Evolutionary conservation across 306 rosid genomes (phyloP).

Genomic region (Mimosa pudica): DNA sequence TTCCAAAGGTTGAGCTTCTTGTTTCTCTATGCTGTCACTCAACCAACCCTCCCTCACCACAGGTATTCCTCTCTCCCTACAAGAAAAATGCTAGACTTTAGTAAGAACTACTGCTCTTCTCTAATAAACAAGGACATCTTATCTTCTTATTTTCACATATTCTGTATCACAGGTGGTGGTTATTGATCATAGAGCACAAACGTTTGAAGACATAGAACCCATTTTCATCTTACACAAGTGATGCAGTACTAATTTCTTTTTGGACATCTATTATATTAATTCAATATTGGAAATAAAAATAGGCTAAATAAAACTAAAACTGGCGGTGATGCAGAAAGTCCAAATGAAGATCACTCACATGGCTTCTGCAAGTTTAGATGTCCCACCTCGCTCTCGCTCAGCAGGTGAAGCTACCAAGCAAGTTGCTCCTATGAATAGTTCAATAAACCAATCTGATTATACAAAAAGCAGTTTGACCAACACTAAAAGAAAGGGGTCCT

Average conservation of each 20-base stretch:
- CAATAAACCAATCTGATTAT: not conserved
- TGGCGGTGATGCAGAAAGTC: not conserved
- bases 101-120: not conserved
- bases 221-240: not conserved
- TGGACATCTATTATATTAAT: too few species aligned
- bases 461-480: not conserved
- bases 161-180: not conserved
- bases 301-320: not conserved
- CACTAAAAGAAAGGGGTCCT: not conserved
- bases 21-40: conserved; percentile 69
- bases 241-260: not conserved
- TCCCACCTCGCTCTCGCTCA: conserved; percentile 83
- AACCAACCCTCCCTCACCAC: conserved; percentile 80
- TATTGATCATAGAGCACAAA: not conserved
- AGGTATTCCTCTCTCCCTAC: conserved; percentile 69
- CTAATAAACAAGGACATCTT: not conserved
- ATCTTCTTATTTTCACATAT: not conserved
- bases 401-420: conserved; percentile 78
- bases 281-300: not conserved
- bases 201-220: not conserved
- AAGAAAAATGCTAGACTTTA: not conserved
- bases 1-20: conserved; percentile 79
- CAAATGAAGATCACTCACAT: conserved; percentile 41
- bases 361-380: conserved; percentile 81
- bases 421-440: conserved; percentile 53